Percentiles rank a stretch among this genome's conserved stretches.
phyloP scores from a whole-genome alignment of 2,329 filamentous ascomycete genomes.

The Fusarium sp. region DNA sequence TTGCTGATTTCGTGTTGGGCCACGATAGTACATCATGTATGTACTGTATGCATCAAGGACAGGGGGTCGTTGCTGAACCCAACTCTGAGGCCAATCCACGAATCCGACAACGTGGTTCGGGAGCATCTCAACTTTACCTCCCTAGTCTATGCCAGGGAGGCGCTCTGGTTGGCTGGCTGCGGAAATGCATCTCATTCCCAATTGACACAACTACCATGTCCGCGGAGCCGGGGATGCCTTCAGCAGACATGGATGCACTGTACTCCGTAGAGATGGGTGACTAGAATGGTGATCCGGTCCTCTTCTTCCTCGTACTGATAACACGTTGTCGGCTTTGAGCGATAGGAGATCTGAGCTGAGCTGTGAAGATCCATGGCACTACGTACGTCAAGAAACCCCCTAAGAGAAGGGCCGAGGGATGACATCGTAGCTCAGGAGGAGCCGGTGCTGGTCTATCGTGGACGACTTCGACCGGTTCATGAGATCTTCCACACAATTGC shows the following conservation, averaged over 20 bases:
- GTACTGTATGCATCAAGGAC: conserved; percentile 9
- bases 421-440: conserved; percentile 14
- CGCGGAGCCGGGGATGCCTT: conserved; percentile 3
- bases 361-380: conserved; percentile 1
- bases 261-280: conserved; percentile 1
- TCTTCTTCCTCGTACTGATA: neutral
- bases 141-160: conserved; percentile 6
- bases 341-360: conserved; percentile 1
- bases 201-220: conserved; percentile 14
- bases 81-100: conserved; percentile 15
- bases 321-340: neutral
- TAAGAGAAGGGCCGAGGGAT: conserved; percentile 13
- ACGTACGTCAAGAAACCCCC: neutral
- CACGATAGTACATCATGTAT: neutral
- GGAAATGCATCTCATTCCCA: conserved; percentile 26
- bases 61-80: conserved; percentile 1
- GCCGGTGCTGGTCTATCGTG: neutral
- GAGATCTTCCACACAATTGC: conserved; percentile 24
- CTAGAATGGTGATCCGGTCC: neutral
- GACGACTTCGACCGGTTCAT: neutral
- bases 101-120: conserved; percentile 30
- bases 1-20: conserved; percentile 12
- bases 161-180: conserved; percentile 15
- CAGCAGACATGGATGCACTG: conserved; percentile 26
- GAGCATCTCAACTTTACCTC: conserved; percentile 19